A percentile compares a stretch with the other conserved stretches of the same genome.
Evolutionary conservation across 2,329 filamentous ascomycete genomes (phyloP).

Genomic region (Ascochyta rabiei): DNA sequence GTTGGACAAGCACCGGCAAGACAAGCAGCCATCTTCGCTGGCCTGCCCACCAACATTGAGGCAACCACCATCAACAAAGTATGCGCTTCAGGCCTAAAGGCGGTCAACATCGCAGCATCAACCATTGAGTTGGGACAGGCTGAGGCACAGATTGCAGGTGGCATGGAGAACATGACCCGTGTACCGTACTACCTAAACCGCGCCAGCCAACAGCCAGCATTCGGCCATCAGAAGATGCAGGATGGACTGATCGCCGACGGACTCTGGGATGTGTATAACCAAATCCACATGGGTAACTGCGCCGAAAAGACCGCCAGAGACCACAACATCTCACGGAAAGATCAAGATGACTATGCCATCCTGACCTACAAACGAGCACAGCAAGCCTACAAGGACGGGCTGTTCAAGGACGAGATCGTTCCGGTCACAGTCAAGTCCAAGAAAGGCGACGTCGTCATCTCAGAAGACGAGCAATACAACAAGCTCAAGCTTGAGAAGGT

Average conservation of each 20-base stretch:
- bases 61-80: slow-evolving; percentile 97
- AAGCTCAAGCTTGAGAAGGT: slow-evolving; percentile 89
- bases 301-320: slow-evolving; percentile 95
- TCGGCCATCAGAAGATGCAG: slow-evolving; percentile 85
- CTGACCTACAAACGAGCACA: slow-evolving; percentile 88
- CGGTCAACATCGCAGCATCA: slow-evolving; percentile 86
- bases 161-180: slow-evolving; percentile 97
- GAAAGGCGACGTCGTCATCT: slow-evolving; percentile 78
- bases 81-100: slow-evolving; percentile 93
- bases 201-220: slow-evolving; percentile 79
- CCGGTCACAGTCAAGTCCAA: slow-evolving; percentile 83
- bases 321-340: slow-evolving; percentile 76
- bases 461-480: slow-evolving; percentile 86
- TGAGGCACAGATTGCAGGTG: slow-evolving; percentile 88
- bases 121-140: slow-evolving; percentile 92
- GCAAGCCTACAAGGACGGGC: slow-evolving; percentile 80
- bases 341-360: slow-evolving; percentile 91
- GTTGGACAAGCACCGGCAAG: slow-evolving; percentile 91
- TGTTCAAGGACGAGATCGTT: slow-evolving; percentile 88
- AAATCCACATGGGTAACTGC: slow-evolving; percentile 98
- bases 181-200: slow-evolving; percentile 90
- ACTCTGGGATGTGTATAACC: slow-evolving; percentile 93
- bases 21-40: slow-evolving; percentile 88
- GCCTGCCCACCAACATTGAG: slow-evolving; percentile 80
- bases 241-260: slow-evolving; percentile 95